A percentile compares a stretch with the other conserved stretches of the same genome.
phyloP scores from a whole-genome alignment of 1,139 yeast genomes.

The Nakaseomyces sp. region DNA sequence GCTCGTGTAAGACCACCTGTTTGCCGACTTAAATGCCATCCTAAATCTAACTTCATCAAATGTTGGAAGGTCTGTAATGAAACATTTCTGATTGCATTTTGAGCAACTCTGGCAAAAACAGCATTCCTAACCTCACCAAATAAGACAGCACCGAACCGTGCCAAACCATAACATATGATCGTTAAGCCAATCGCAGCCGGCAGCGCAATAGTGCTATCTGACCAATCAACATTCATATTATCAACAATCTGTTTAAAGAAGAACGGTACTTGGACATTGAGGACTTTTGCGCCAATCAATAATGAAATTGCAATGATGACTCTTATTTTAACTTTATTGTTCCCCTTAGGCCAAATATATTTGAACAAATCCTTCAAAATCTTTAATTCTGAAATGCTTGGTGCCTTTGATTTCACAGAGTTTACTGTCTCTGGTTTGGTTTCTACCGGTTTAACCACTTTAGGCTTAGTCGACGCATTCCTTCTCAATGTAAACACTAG shows the following conservation, averaged over 20 bases:
- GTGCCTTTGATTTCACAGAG: constrained; percentile 11
- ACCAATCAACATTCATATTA: constrained; percentile 88
- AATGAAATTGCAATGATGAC: constrained; percentile 68
- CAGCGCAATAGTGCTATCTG: constrained; percentile 43
- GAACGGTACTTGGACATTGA: constrained; percentile 94
- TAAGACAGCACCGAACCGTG: constrained; percentile 87
- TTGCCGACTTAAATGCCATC: constrained; percentile 83
- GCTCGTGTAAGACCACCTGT: constrained; percentile 96
- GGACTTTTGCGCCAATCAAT: constrained; percentile 67
- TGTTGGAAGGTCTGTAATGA: constrained; percentile 84
- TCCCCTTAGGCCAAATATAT: constrained; percentile 86
- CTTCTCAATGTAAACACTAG: background rate
- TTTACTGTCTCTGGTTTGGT: background rate
- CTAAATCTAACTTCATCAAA: constrained; percentile 72
- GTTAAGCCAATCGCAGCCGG: constrained; percentile 55
- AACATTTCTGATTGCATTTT: constrained; percentile 83
- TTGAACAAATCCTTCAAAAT: constrained; percentile 55
- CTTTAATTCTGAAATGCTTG: constrained; percentile 44
- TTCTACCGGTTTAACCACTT: background rate
- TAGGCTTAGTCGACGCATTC: background rate
- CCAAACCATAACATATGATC: constrained; percentile 83
- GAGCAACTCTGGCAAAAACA: constrained; percentile 91
- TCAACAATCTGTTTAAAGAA: constrained; percentile 85
- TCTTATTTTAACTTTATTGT: constrained; percentile 59
- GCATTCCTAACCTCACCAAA: constrained; percentile 95